Evolutionary conservation across 768 basidiomycete species (phyloP).

Genomic region (Lactifluus pinguis): DNA sequence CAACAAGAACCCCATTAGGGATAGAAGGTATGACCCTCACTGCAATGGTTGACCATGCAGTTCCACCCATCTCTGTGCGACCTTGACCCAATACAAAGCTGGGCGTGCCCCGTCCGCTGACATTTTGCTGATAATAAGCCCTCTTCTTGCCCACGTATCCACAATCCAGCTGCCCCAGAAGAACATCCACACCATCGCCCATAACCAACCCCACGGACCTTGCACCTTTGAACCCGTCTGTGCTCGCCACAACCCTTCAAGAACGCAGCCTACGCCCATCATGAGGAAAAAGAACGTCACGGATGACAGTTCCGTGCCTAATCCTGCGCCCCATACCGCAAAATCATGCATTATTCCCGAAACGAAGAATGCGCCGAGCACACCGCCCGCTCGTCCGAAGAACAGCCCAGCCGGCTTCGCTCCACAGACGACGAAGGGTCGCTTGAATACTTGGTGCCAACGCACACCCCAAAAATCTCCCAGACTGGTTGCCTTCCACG

Average conservation of each 20-base stretch:
- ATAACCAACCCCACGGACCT: slow-evolving; percentile 14
- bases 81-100: slow-evolving; percentile 15
- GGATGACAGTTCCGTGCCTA: slow-evolving; percentile 4
- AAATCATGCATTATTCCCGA: slow-evolving; percentile 19
- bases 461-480: slow-evolving; percentile 49
- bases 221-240: slow-evolving; percentile 12
- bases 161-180: slow-evolving; percentile 14
- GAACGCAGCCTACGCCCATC: slow-evolving; percentile 12
- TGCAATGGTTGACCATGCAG: slow-evolving; percentile 10
- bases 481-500: slow-evolving; percentile 52
- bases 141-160: slow-evolving; percentile 16
- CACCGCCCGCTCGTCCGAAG: slow-evolving; percentile 10
- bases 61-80: slow-evolving; percentile 16
- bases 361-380: slow-evolving; percentile 16
- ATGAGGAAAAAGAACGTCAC: slow-evolving; percentile 18
- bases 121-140: slow-evolving; percentile 16
- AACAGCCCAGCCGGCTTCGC: slow-evolving; percentile 27
- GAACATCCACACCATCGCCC: slow-evolving; percentile 14
- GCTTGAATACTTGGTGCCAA: slow-evolving; percentile 67
- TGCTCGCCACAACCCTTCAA: slow-evolving; percentile 10
- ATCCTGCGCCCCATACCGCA: slow-evolving; percentile 13
- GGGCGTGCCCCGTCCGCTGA: slow-evolving; percentile 4
- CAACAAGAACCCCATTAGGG: too few species aligned
- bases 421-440: slow-evolving; percentile 46
- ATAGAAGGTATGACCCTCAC: not conserved